These are phyloP conservation scores for Vinca minor DNA, from an alignment of 257 asterid species.

Conservation along the genomic window DNA sequence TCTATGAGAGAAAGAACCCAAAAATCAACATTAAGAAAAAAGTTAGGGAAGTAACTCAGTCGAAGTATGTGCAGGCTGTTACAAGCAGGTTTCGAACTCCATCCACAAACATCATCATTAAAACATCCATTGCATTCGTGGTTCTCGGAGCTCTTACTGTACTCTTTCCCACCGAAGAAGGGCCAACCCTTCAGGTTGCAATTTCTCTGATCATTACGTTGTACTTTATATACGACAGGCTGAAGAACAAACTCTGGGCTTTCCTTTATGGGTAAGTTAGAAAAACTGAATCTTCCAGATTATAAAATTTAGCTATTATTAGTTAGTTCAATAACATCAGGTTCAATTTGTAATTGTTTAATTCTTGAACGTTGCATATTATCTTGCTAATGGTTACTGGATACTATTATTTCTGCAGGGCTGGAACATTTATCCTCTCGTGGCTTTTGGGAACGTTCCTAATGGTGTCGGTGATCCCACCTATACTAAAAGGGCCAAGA, in stretches of 20 bases:
- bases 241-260: slow-evolving; percentile 65
- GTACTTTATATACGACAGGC: slow-evolving; percentile 68
- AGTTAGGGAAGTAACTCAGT: slow-evolving; percentile 76
- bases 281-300: slow-evolving; percentile 1
- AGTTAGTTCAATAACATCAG: not conserved
- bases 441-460: slow-evolving; percentile 95
- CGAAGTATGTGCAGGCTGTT: slow-evolving; percentile 70
- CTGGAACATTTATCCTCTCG: slow-evolving; percentile 63
- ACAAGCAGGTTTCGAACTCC: slow-evolving; percentile 81
- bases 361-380: not conserved
- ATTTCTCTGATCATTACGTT: slow-evolving; percentile 60
- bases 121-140: slow-evolving; percentile 64
- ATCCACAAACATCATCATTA: slow-evolving; percentile 48
- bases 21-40: slow-evolving; percentile 82
- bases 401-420: slow-evolving; percentile 40
- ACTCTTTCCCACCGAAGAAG: slow-evolving; percentile 95
- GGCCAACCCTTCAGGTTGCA: slow-evolving; percentile 93
- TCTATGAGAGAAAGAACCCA: slow-evolving; percentile 84
- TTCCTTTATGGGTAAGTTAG: slow-evolving; percentile 76
- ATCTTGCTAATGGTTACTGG: not conserved
- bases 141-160: slow-evolving; percentile 76
- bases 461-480: slow-evolving; percentile 96
- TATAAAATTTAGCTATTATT: not conserved
- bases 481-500: slow-evolving; percentile 71
- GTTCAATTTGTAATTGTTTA: not conserved